Base-by-base conservation (phyloP, 177 flowering plant genomes). In the Vitis hybrid region DNA sequence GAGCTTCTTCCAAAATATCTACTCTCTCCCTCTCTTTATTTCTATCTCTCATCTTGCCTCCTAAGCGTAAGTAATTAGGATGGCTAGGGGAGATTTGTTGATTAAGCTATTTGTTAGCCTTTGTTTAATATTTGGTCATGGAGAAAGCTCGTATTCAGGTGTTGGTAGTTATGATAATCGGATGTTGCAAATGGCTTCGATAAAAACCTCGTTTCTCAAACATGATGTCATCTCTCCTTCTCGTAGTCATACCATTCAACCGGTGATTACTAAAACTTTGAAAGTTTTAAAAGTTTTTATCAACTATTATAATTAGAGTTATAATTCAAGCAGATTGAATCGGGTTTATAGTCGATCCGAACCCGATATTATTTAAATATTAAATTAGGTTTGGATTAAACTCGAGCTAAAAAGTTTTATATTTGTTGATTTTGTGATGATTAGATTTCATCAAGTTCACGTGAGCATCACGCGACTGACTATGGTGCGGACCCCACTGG, bases 401-500 rank as follows among this genome's bases (percentile, higher is more conserved):
- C 15, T 52, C 55, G 15, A 11, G 55, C 1, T 52, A 27, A 27
- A 27, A 3, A 12, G 7, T 12, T 5, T 14, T 54, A n/a, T 15
- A 54, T 12, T 14, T 54, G 19, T 14, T 52, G 55, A 0, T 11
- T 14, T 14, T 0, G n/a, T 54, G 56, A 4, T 54, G 56, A 7
- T 7, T 5, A 54, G 63, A 19, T 2, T 2, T 24, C 63, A 10
- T 49, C 21, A 11, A 60, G 73, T 3, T 49, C 75, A 17, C 79
- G 68, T 63, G 63, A 67, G 12, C 35, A 67, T 58, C 72, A 71
- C 60, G 72, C 52, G 59, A 67, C 64, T 2, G 51, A 64, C 0
- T 76, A 76, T 50, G 79, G 79, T 6, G 79, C 65, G 4, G 79
- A 76, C 52, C 79, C 79, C n/a, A 76, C 75, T 0, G 79, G 79